Percentiles rank a stretch among this genome's conserved stretches.
Conservation (phyloP, 169 alveolate species). For the Haemoproteus tartakovskyi region DNA sequence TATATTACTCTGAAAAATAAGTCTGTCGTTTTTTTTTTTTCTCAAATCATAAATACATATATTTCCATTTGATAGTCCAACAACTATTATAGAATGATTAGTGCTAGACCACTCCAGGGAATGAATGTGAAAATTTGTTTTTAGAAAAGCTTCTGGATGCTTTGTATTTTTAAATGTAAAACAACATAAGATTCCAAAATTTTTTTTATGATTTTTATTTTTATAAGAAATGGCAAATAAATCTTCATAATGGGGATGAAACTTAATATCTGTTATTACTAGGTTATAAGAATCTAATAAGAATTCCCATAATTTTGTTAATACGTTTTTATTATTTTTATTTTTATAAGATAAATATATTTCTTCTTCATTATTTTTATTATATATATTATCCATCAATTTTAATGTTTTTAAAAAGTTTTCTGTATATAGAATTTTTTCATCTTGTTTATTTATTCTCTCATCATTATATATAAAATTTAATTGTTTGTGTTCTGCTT, state of each 20-base stretch:
- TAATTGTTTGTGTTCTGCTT: conserved; percentile 12
- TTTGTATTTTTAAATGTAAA: conserved; percentile 56
- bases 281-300: conserved; percentile 17
- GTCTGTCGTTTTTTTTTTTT: conserved; percentile 47
- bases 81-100: conserved; percentile 30
- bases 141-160: conserved; percentile 45
- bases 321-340: conserved; percentile 38
- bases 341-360: conserved; percentile 45
- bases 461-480: conserved; percentile 47
- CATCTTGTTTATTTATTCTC: conserved; percentile 35
- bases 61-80: conserved; percentile 58
- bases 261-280: conserved; percentile 54
- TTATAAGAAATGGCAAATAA: conserved; percentile 63
- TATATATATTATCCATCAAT: conserved; percentile 63
- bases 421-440: conserved; percentile 15
- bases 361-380: conserved; percentile 64
- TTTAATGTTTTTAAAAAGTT: conserved; percentile 57
- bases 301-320: conserved; percentile 56
- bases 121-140: conserved; percentile 41
- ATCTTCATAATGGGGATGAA: conserved; percentile 64
- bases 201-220: conserved; percentile 43
- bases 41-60: conserved; percentile 61
- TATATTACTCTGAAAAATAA: conserved; percentile 55
- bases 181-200: conserved; percentile 62
- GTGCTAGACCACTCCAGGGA: conserved; percentile 54